Evolutionary conservation across 2,329 filamentous ascomycete genomes (phyloP).

Genomic region (Aureobasidium sp.): DNA sequence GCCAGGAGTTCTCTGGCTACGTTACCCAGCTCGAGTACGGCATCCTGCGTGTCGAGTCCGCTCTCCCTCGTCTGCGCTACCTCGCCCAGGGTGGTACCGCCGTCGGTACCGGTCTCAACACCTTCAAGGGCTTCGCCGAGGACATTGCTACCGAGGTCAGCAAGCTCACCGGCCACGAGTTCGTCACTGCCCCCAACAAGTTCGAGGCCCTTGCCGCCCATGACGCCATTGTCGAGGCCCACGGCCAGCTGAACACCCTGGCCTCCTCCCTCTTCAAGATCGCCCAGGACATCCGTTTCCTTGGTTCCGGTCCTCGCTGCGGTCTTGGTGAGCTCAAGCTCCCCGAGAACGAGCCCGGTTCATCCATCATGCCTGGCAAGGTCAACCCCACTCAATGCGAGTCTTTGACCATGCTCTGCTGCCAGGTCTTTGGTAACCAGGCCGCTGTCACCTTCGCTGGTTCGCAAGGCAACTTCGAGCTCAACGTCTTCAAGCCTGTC

Average conservation of each 20-base stretch:
- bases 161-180: conserved; percentile 87
- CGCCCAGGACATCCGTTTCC: conserved; percentile 94
- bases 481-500: conserved; percentile 98
- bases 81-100: conserved; percentile 94
- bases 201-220: conserved; percentile 95
- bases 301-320: conserved; percentile 91
- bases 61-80: conserved; percentile 75
- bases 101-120: conserved; percentile 96
- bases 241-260: conserved; percentile 87
- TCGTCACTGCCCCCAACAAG: conserved; percentile 97
- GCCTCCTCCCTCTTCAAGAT: conserved; percentile 93
- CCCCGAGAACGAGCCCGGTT: conserved; percentile 96
- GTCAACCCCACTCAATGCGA: conserved; percentile 99
- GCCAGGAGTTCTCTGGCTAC: conserved; percentile 97
- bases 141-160: conserved; percentile 83
- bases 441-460: conserved; percentile 87
- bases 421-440: conserved; percentile 97
- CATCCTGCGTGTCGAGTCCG: conserved; percentile 76
- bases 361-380: conserved; percentile 98
- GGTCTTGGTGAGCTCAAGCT: conserved; percentile 88
- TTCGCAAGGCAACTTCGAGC: conserved; percentile 96
- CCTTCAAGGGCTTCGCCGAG: conserved; percentile 91
- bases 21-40: conserved; percentile 89
- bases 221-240: conserved; percentile 91
- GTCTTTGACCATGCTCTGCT: conserved; percentile 93